Percentiles rank a stretch among this genome's conserved stretches.
Evolutionary conservation across 345 rosid species (phyloP).

Genomic region (Cochlearia excelsa): DNA sequence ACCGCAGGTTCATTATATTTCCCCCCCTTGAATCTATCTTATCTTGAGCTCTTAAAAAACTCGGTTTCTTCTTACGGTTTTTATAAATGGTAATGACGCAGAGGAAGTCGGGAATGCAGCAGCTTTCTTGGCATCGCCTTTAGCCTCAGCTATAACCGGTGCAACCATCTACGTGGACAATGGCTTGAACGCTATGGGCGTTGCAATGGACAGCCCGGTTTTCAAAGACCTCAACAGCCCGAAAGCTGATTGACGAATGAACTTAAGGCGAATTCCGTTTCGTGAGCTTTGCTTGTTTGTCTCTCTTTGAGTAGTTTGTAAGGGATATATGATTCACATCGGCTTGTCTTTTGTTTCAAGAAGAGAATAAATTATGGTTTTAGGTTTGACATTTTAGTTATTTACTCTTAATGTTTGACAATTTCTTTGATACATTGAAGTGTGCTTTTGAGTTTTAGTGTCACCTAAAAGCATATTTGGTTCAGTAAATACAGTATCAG

Average conservation of each 20-base stretch:
- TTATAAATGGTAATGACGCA: slow-evolving; percentile 34
- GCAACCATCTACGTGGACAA: slow-evolving; percentile 88
- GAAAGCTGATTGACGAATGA: slow-evolving; percentile 28
- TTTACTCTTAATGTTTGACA: neutral
- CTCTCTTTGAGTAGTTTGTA: slow-evolving; percentile 10
- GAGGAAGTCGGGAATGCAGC: slow-evolving; percentile 95
- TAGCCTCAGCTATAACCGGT: slow-evolving; percentile 91
- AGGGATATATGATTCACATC: slow-evolving; percentile 1
- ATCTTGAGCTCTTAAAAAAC: neutral
- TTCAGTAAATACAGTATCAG: too few species aligned
- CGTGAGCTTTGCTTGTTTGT: slow-evolving; percentile 11
- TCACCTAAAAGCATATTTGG: too few species aligned
- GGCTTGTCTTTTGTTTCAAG: slow-evolving; percentile 1
- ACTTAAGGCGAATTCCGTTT: neutral
- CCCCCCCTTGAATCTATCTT: neutral
- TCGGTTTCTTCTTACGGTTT: neutral
- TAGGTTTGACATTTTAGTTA: slow-evolving; percentile 9
- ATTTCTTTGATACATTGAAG: neutral
- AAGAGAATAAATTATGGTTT: slow-evolving; percentile 12
- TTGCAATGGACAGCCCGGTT: slow-evolving; percentile 81
- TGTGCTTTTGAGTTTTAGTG: too few species aligned
- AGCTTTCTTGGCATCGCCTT: slow-evolving; percentile 78
- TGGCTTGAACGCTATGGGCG: slow-evolving; percentile 95
- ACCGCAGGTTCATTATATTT: slow-evolving; percentile 56
- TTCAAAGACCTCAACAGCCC: slow-evolving; percentile 73